Percentiles rank a stretch among this genome's conserved stretches.
These are phyloP conservation scores for Penicillium salamii DNA, from an alignment of 495 filamentous ascomycete genomes.

Conservation along the genomic window DNA sequence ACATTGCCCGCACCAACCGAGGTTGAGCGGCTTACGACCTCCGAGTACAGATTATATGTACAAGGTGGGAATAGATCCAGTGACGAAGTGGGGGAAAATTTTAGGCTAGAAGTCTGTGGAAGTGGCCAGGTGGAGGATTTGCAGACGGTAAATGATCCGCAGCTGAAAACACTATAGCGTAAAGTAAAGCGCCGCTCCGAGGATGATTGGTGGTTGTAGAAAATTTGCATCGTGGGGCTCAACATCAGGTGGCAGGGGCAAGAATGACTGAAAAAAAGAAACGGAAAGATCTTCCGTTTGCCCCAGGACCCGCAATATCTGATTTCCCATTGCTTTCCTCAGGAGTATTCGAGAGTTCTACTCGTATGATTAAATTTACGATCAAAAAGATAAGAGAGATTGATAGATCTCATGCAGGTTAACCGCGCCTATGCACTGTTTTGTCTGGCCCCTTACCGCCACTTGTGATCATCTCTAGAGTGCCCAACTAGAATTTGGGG, in stretches of 20 bases:
- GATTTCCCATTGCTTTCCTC: no score
- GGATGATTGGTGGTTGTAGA: conserved; percentile 18
- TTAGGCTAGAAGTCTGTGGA: neutral
- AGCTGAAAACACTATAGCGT: conserved; percentile 16
- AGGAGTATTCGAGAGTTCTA: no score
- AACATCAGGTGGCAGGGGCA: conserved; percentile 1
- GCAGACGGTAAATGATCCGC: neutral
- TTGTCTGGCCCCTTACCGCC: conserved; percentile 22
- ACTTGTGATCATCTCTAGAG: conserved; percentile 2
- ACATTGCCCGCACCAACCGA: no score
- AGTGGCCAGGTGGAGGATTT: conserved; percentile 4
- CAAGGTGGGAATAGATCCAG: neutral
- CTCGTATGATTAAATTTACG: no score
- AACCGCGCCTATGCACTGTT: conserved; percentile 7
- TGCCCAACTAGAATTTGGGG: neutral
- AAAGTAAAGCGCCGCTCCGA: conserved; percentile 2
- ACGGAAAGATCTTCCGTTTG: conserved; percentile 10
- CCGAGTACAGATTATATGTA: no score
- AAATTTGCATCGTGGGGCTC: conserved; percentile 22
- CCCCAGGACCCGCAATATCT: neutral
- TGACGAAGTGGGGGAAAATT: neutral
- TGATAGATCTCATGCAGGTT: conserved; percentile 25
- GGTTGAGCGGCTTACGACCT: no score
- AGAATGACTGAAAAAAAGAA: conserved; percentile 12
- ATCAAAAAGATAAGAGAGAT: conserved; percentile 1